Percentiles rank a stretch among this genome's conserved stretches.
Conservation (phyloP, 176 grass and related monocot species). For the Rhipidocladum racemiflorum region DNA sequence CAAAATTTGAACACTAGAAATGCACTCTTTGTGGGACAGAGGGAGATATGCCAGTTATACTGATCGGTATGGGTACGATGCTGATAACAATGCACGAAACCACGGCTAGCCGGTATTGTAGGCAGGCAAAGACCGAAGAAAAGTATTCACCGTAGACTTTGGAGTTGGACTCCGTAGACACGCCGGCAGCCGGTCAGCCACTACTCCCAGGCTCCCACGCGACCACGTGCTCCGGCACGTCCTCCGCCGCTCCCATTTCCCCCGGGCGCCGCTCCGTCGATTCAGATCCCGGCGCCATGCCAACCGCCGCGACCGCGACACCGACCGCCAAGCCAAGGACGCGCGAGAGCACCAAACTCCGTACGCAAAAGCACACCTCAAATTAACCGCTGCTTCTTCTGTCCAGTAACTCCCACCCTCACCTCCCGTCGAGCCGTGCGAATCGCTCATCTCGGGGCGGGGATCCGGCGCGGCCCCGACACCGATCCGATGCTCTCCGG, state of each 20-base stretch:
- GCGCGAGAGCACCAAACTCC: background rate
- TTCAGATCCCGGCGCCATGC: background rate
- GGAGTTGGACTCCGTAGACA: background rate
- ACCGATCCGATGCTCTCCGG: slow-evolving; percentile 63
- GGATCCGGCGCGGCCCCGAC: slow-evolving; percentile 16
- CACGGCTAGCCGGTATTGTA: too few species aligned
- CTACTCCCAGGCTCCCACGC: background rate
- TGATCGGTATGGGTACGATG: too few species aligned
- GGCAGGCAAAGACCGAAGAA: too few species aligned
- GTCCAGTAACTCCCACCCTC: background rate
- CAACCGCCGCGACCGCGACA: background rate
- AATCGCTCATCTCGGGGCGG: slow-evolving; percentile 25
- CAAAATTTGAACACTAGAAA: too few species aligned
- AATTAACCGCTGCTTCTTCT: background rate
- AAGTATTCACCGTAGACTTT: background rate
- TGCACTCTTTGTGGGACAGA: too few species aligned
- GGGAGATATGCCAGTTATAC: too few species aligned
- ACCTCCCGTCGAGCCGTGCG: background rate
- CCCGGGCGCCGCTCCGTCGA: background rate
- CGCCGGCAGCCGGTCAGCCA: too few species aligned
- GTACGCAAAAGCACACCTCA: background rate
- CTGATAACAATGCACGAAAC: too few species aligned
- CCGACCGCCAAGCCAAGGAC: background rate
- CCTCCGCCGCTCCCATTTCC: background rate
- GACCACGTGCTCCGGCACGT: slow-evolving; percentile 8